Evolutionary conservation across 2,329 filamentous ascomycete genomes (phyloP), one percentile per base, ranked within the genome.

Genomic region (Cladophialophora yegresii): DNA sequence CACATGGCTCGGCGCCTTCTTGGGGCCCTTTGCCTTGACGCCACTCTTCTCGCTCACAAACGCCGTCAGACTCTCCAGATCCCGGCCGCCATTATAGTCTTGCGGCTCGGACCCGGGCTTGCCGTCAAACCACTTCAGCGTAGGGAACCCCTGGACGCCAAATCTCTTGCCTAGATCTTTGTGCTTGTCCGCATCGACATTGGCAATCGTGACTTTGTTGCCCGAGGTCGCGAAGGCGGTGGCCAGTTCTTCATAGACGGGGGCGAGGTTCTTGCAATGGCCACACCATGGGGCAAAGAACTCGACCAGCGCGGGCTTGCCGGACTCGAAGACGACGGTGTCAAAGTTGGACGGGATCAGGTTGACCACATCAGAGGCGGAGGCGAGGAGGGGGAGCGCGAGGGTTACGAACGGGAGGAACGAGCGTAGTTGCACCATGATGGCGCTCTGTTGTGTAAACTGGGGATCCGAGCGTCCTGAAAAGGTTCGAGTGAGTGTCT

Each of bases 221-320:
- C 92, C 81, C 70, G 87, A 87, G 73, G 85, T 87, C 70, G 89
- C 87, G 77, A 93, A 96, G 49, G 83, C 81, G 56, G 83, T 77
- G 54, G 87, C 95, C 50, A 99, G 87, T 76, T 99, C 91, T 77
- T 99, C 95, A 79, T 96, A 99, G 65, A 96, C 83, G 56, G 95
- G 96, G 16, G 95, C 95, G 36, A 99, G 89, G 75, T 82, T 96
- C 86, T 98, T 98, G 91, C 95, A 99, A 84, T 99, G 95, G 33
- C 95, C 96, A 75, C 95, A 99, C 95, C 95, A 99, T 26, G 93
- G 93, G 36, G 95, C 95, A 76, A 96, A 98, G 85, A 99, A 99
- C 78, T 98, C 93, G 72, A 98, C 92, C 28, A 99, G 88, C 0
- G 95, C 93, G 50, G 95, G 93, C 83, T 96, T 98, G 78, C 92